These are phyloP conservation scores for Globisporangium orthogonon DNA, from an alignment of 352 stramenopile genomes.

Conservation along the genomic window DNA sequence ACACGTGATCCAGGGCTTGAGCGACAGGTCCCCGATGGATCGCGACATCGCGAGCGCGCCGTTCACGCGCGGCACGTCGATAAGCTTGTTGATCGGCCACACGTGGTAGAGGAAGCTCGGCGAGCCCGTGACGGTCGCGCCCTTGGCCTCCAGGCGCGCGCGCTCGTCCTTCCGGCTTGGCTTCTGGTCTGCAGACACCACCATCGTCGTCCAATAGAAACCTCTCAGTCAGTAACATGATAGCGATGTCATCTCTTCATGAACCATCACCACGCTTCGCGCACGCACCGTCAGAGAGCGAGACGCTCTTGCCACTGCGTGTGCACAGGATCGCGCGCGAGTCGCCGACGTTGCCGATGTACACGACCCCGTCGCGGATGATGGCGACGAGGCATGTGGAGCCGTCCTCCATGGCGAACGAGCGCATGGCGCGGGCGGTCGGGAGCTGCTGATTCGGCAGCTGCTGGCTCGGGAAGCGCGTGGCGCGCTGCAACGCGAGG, in stretches of 20 bases:
- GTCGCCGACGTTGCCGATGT: conserved; percentile 81
- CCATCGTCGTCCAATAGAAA: not conserved
- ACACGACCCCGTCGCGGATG: conserved; percentile 55
- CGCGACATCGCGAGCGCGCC: conserved; percentile 73
- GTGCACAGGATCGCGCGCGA: conserved; percentile 70
- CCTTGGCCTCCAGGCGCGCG: conserved; percentile 60
- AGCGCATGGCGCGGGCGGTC: conserved; percentile 17
- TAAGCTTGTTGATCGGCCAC: conserved; percentile 68
- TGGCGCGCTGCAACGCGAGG: conserved; percentile 14
- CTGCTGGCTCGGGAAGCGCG: conserved; percentile 10
- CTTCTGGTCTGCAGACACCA: conserved; percentile 56
- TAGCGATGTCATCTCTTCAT: no score
- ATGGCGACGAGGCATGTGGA: conserved; percentile 76
- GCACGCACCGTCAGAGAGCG: conserved; percentile 42
- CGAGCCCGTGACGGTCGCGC: conserved; percentile 56
- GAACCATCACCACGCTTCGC: not conserved
- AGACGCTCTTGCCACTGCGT: conserved; percentile 40
- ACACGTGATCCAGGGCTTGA: conserved; percentile 72
- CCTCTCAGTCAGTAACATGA: no score
- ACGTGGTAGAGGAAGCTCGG: conserved; percentile 59
- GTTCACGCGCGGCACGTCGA: conserved; percentile 81
- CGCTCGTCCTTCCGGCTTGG: conserved; percentile 71
- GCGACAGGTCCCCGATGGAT: conserved; percentile 74
- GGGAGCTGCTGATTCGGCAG: conserved; percentile 2
- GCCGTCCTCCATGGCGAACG: conserved; percentile 68